phyloP scores from a whole-genome alignment of 495 filamentous ascomycete genomes.

The Glutinoglossum americanum region DNA sequence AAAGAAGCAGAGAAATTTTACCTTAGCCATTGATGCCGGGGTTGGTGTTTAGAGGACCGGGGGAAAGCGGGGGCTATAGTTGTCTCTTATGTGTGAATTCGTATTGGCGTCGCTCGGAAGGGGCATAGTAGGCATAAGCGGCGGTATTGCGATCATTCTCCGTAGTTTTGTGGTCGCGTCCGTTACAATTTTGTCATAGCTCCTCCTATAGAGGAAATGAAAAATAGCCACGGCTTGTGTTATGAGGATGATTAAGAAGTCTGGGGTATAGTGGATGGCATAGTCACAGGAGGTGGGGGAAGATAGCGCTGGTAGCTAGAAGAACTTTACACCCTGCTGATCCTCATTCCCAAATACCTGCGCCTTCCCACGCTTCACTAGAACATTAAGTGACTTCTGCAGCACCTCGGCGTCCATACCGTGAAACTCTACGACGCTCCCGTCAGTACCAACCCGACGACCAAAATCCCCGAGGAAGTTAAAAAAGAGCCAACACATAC shows the following conservation, averaged over 20 bases:
- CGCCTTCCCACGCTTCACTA: conserved; percentile 78
- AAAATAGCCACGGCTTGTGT: too few species aligned
- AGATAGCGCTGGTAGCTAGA: conserved; percentile 25
- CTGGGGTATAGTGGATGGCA: too few species aligned
- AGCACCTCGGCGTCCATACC: conserved; percentile 69
- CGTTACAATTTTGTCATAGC: too few species aligned
- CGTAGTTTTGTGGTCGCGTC: too few species aligned
- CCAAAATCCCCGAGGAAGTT: too few species aligned
- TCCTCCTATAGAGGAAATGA: too few species aligned
- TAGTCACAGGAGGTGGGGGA: not conserved
- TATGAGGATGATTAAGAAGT: too few species aligned
- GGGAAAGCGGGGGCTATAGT: not conserved
- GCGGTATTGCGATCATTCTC: too few species aligned
- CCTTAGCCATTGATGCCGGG: not conserved
- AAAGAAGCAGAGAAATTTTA: not conserved
- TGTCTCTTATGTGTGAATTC: not conserved
- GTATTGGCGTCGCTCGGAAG: not conserved
- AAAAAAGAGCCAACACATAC: conserved; percentile 16
- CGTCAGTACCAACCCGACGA: too few species aligned
- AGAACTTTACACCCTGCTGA: conserved; percentile 85
- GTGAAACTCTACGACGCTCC: conserved; percentile 52
- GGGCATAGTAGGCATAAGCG: too few species aligned
- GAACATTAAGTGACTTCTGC: conserved; percentile 47
- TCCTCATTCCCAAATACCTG: conserved; percentile 82
- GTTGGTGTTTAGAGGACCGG: not conserved